These are phyloP conservation scores for Zea luxurians DNA, from an alignment of 176 grass and related monocot species.

Conservation along the genomic window DNA sequence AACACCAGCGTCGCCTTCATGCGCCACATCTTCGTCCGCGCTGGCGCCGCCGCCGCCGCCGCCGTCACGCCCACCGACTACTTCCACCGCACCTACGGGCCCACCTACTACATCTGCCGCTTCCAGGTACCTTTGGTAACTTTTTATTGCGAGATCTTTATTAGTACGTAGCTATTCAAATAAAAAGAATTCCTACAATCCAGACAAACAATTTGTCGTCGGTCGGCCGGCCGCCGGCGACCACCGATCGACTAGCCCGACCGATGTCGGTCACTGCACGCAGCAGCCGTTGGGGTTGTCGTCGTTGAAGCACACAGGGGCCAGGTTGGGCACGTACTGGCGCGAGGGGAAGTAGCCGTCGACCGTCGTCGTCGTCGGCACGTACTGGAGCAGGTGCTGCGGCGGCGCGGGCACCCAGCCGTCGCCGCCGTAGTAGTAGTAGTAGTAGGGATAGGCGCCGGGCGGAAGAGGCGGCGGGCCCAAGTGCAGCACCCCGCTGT, in stretches of 20 bases:
- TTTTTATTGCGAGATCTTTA: too few relatives aligned
- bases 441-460: not conserved
- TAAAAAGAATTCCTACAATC: too few relatives aligned
- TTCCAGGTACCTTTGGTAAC: conserved; percentile 43
- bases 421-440: not conserved
- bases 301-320: not conserved
- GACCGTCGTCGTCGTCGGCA: not conserved
- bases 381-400: conserved; percentile 13
- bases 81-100: conserved; percentile 51
- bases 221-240: too few relatives aligned
- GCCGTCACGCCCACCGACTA: conserved; percentile 45
- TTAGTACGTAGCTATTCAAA: too few relatives aligned
- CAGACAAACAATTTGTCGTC: too few relatives aligned
- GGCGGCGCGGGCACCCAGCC: not conserved
- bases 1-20: conserved; percentile 68
- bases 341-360: not conserved
- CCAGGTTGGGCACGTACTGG: not conserved
- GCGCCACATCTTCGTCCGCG: conserved; percentile 37
- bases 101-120: conserved; percentile 67
- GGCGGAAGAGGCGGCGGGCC: not conserved
- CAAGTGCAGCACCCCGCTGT: not conserved
- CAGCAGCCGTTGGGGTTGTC: conserved; percentile 17
- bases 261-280: conserved; percentile 15
- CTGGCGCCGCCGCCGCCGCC: conserved; percentile 4
- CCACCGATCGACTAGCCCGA: too few relatives aligned